Evolutionary conservation across 2,329 filamentous ascomycete genomes (phyloP), one percentile per base, ranked within the genome.

Genomic region (Aureobasidium sp.): DNA sequence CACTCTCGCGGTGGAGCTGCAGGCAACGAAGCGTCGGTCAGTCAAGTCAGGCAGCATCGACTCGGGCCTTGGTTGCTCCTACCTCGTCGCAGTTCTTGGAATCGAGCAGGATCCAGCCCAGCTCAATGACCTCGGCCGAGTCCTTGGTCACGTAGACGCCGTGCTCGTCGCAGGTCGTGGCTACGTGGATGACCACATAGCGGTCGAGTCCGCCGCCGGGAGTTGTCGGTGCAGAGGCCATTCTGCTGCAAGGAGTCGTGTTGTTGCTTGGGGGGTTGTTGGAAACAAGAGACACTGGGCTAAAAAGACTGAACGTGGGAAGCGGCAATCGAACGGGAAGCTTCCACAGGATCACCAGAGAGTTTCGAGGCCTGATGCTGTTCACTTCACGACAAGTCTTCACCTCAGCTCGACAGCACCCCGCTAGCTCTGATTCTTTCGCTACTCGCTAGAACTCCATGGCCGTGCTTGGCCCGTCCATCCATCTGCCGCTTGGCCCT

Each of bases 111-210:
- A 97, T 95, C 93, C 93, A 98, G 59, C 91, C 93, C 68, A 98
- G 80, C 80, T 98, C 93, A 71, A 98, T 98, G 61, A 98, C 93
- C 76, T 98, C 93, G 58, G 93, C 93, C 56, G 93, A 97, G 74
- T 98, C 93, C 74, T 97, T 97, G 56, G 93, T 98, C 56, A 98
- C 93, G 72, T 98, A 98, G 61, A 98, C 93, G 59, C 93, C 93
- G 74, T 98, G 93, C 72, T 98, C 93, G 71, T 98, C 93, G 74
- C 93, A 98, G 62, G 93, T 98, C 30, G 93, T 98, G 59, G 93
- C 93, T 67, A 97, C 91, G 73, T 98, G 93, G 70, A 97, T 95
- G 66, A 98, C 88, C 61, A 96, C 86, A 74, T 95, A 98, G 71
- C 91, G 88, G 76, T 98, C 93, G 73, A 95, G 55, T 40, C 41